Base-by-base conservation (phyloP, 2,329 filamentous ascomycete genomes). In the Pseudocercospora vitis region DNA sequence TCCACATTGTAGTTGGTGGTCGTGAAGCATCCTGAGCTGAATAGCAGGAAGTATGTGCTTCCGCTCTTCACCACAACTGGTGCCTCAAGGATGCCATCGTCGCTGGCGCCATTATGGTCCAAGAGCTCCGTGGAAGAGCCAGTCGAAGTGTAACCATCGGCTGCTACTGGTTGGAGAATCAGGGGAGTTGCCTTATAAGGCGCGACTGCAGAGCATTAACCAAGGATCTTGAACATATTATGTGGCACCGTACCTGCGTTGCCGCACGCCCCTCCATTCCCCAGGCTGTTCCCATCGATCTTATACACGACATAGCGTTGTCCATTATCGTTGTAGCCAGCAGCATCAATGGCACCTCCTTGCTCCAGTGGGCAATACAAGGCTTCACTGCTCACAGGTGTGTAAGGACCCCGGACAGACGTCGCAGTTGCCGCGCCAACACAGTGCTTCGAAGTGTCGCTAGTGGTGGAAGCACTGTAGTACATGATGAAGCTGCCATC, bases 1-100 rank as follows among this genome's bases (percentile, higher is more conserved):
- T 63, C 65, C 42, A 72, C 59, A 26, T 68, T 59, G 55, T 72
- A 72, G 7, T 57, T 51, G 3, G 61, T 58, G 7, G 60, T 59
- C 7, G 65, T 62, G n/a, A 67, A 70, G 56, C 65, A 49, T 21
- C 69, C 69, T 14, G 66, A 66, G n/a, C 63, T 67, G 60, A 68
- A 72, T 60, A 72, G 71, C 7, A 72, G 60, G 56, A 71, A 68
- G 59, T 71, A 72, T 12, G 53, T 54, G 8, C 63, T 40, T n/a
- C 58, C 53, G 16, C 53, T 58, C 19, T 66, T 64, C 26, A 63
- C 57, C 11, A 71, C 55, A 1, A 59, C 57, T 0, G 69, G 69
- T 3, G 68, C 68, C 48, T 71, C 69, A 46, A 70, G 46, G 23
- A 70, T 63, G 24, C 67, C 67, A 31, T 67, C 52, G 40, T 71